These are phyloP conservation scores for Fusarium protoensiforme DNA, from an alignment of 2,329 filamentous ascomycete species.

Conservation along the genomic window DNA sequence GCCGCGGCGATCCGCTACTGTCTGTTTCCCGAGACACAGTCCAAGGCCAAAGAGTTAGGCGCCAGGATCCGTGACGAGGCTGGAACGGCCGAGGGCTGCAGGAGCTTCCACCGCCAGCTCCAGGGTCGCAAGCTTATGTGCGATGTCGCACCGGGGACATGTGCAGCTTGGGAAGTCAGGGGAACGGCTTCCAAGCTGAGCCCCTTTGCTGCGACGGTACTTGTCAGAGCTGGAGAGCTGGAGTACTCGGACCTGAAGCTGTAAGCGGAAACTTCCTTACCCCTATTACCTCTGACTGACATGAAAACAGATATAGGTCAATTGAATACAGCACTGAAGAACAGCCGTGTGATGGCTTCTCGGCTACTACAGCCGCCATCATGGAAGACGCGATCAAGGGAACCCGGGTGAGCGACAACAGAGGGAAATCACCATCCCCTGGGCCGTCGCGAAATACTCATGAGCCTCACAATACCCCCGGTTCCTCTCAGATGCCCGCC, in stretches of 20 bases:
- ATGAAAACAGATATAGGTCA: constrained; percentile 57
- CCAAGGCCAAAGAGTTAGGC: constrained; percentile 68
- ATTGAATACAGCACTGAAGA: constrained; percentile 81
- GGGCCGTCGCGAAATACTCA: not conserved
- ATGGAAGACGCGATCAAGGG: not conserved
- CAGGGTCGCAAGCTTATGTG: constrained; percentile 65
- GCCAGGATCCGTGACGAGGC: constrained; percentile 73
- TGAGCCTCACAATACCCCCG: not conserved
- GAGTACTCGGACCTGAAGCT: constrained; percentile 79
- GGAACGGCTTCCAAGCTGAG: constrained; percentile 75
- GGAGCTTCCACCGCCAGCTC: constrained; percentile 78
- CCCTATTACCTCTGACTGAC: not conserved
- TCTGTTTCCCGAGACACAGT: constrained; percentile 68
- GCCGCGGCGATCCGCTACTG: constrained; percentile 72
- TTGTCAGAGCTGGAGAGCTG: constrained; percentile 73
- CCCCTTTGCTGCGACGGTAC: constrained; percentile 75
- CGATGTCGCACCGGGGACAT: constrained; percentile 75
- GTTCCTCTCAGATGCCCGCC: not conserved
- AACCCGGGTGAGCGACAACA: not conserved
- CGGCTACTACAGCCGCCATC: constrained; percentile 56
- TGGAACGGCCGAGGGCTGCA: constrained; percentile 71
- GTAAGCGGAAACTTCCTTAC: constrained; percentile 55
- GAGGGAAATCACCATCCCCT: not conserved
- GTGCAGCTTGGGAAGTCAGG: constrained; percentile 80
- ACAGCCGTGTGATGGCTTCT: constrained; percentile 82